These are phyloP conservation scores for Kazachstania sp. DNA, from an alignment of 1,139 yeast species.

Conservation along the genomic window DNA sequence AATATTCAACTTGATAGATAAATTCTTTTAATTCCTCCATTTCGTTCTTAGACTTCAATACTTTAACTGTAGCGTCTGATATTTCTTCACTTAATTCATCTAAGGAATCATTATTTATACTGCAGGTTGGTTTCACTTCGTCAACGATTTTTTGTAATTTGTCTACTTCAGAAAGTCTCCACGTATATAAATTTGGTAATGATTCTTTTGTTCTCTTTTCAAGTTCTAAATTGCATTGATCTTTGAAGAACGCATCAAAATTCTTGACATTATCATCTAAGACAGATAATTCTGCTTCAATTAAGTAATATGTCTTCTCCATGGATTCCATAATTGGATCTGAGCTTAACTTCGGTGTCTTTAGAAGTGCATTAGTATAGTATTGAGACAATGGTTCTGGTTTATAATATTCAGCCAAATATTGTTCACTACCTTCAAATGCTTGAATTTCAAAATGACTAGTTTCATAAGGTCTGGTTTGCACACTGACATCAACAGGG, in stretches of 20 bases:
- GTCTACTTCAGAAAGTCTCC: slow-evolving; percentile 37
- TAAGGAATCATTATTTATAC: slow-evolving; percentile 11
- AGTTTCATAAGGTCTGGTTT: slow-evolving; percentile 21
- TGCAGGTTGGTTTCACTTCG: not conserved
- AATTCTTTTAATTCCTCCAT: slow-evolving; percentile 9
- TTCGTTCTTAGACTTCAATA: not conserved
- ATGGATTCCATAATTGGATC: slow-evolving; percentile 30
- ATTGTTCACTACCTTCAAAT: slow-evolving; percentile 36
- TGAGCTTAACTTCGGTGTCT: slow-evolving; percentile 9
- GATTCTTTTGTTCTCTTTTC: slow-evolving; percentile 16
- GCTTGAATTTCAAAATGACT: slow-evolving; percentile 22
- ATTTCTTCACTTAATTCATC: slow-evolving; percentile 14
- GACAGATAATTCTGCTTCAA: slow-evolving; percentile 36
- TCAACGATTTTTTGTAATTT: slow-evolving; percentile 22
- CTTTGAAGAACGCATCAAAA: slow-evolving; percentile 30
- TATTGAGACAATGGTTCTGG: slow-evolving; percentile 18
- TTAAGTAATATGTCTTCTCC: slow-evolving; percentile 34
- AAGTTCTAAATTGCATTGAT: slow-evolving; percentile 30
- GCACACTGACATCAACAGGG: slow-evolving; percentile 14
- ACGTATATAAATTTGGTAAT: slow-evolving; percentile 25
- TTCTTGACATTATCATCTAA: slow-evolving; percentile 31
- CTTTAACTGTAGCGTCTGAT: not conserved
- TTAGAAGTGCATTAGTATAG: slow-evolving; percentile 17
- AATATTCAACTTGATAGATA: slow-evolving; percentile 9
- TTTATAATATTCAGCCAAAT: slow-evolving; percentile 22